These are phyloP conservation scores for Perilla frutescens DNA, from an alignment of 257 asterid genomes.

Conservation along the genomic window DNA sequence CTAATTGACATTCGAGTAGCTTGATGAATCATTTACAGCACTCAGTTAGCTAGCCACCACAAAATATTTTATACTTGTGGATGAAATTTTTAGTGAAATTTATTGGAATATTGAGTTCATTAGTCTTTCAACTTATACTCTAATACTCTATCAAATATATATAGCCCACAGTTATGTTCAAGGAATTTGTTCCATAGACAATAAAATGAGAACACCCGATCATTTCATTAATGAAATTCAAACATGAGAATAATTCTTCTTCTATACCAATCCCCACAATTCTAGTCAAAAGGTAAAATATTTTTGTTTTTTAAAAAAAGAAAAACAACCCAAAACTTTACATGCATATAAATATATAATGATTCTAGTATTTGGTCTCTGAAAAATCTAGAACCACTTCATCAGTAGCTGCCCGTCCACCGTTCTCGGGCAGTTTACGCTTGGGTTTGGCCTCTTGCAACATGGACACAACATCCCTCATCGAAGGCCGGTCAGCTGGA, in stretches of 20 bases:
- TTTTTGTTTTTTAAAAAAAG: background rate
- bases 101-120: too few relatives aligned
- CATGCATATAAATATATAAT: slow-evolving; percentile 46
- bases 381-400: slow-evolving; percentile 34
- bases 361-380: slow-evolving; percentile 46
- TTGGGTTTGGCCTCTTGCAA: slow-evolving; percentile 84
- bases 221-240: slow-evolving; percentile 19
- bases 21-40: too few relatives aligned
- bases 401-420: slow-evolving; percentile 23
- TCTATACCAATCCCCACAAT: slow-evolving; percentile 72
- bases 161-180: too few relatives aligned
- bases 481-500: slow-evolving; percentile 90
- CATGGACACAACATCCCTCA: slow-evolving; percentile 94
- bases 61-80: too few relatives aligned
- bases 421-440: slow-evolving; percentile 53
- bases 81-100: too few relatives aligned
- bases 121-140: too few relatives aligned
- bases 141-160: too few relatives aligned
- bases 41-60: too few relatives aligned
- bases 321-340: background rate
- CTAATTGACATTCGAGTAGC: too few relatives aligned
- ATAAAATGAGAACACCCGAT: slow-evolving; percentile 9
- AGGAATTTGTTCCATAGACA: background rate
- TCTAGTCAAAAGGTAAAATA: slow-evolving; percentile 18
- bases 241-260: slow-evolving; percentile 32